Conservation (phyloP, 2,329 filamentous ascomycete species). For the Verticillium nonalfalfae region DNA sequence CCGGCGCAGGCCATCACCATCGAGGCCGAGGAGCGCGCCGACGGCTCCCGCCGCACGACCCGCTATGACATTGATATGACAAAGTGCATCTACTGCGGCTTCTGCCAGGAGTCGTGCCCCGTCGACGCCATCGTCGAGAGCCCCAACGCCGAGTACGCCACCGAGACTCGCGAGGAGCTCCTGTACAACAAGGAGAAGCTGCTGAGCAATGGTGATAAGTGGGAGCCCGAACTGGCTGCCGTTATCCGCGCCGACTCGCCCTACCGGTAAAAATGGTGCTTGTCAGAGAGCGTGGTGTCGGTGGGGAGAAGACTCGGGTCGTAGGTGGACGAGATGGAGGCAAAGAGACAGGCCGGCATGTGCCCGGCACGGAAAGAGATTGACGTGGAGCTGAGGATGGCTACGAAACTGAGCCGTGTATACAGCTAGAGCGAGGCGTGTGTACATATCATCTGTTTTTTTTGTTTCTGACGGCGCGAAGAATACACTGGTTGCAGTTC, state of each 20-base stretch:
- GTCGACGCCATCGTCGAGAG: slow-evolving; percentile 81
- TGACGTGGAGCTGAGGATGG: not conserved
- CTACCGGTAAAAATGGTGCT: slow-evolving; percentile 58
- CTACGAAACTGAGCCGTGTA: not conserved
- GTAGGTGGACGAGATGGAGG: not conserved
- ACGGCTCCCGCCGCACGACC: slow-evolving; percentile 90
- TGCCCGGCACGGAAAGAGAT: not conserved
- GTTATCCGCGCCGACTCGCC: slow-evolving; percentile 88
- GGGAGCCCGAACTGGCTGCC: slow-evolving; percentile 95
- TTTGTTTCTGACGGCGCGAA: not conserved
- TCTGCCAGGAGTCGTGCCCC: slow-evolving; percentile 98
- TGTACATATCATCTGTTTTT: not conserved
- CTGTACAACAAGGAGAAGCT: slow-evolving; percentile 98
- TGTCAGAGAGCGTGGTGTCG: not conserved
- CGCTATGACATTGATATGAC: slow-evolving; percentile 99
- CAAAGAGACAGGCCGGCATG: not conserved
- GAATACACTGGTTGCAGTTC: not conserved
- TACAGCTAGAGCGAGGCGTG: not conserved
- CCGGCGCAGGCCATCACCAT: slow-evolving; percentile 98
- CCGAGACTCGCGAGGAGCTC: slow-evolving; percentile 78
- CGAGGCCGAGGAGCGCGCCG: slow-evolving; percentile 95
- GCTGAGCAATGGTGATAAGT: slow-evolving; percentile 85
- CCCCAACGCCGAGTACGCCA: slow-evolving; percentile 57
- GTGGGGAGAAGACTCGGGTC: not conserved
- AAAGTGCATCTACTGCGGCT: slow-evolving; percentile 99